Evolutionary conservation across 1,284 basidiomycete genomes (phyloP).

Genomic region (Mycena sp.): DNA sequence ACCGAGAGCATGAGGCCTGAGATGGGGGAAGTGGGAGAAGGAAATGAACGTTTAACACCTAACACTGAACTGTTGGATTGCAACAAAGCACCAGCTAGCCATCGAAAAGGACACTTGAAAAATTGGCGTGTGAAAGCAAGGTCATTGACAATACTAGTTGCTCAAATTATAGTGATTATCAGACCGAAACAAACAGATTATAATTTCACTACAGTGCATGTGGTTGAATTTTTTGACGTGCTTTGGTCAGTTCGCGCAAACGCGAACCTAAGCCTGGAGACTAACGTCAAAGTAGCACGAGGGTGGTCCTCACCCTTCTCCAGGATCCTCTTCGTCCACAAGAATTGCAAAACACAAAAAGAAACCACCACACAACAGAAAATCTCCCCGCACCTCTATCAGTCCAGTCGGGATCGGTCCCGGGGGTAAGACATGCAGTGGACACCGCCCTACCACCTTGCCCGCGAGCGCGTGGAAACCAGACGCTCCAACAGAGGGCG

Average conservation of each 20-base stretch:
- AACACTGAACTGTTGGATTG: no score
- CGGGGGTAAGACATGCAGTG: background rate
- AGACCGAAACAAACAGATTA: no score
- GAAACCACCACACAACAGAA: background rate
- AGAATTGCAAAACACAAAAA: background rate
- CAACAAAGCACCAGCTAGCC: no score
- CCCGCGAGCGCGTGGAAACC: background rate
- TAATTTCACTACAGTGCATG: no score
- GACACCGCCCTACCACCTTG: background rate
- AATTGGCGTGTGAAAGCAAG: no score
- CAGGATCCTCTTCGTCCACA: slow-evolving; percentile 3
- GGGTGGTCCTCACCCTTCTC: background rate
- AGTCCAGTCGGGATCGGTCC: background rate
- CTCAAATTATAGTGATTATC: no score
- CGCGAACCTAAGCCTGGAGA: slow-evolving; percentile 1
- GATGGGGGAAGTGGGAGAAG: no score
- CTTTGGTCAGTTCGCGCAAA: slow-evolving; percentile 2
- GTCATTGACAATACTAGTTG: no score
- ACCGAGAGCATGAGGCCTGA: no score
- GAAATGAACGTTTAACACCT: no score
- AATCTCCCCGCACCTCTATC: slow-evolving; percentile 3
- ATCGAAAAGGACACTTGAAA: no score
- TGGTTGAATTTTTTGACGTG: slow-evolving; percentile 1
- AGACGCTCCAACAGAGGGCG: background rate
- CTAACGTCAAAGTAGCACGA: slow-evolving; percentile 8